Evolutionary conservation across 768 basidiomycete genomes (phyloP).

Genomic region (Krasilnikovozyma curviuscula): DNA sequence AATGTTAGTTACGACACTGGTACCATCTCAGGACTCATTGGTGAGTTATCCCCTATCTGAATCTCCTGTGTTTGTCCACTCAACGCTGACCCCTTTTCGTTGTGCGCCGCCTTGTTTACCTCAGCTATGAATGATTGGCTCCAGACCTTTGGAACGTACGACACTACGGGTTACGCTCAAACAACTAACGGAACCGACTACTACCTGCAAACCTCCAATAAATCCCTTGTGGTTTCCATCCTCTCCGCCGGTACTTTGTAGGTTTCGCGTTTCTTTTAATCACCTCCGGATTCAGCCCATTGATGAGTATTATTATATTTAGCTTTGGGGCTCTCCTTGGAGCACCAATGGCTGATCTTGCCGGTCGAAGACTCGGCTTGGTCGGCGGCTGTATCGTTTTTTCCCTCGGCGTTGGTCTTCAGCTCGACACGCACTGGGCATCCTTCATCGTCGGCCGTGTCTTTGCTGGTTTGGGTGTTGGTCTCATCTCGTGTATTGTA

Average conservation of each 20-base stretch:
- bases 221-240: conserved; percentile 28
- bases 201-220: conserved; percentile 14
- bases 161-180: neutral
- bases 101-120: no score
- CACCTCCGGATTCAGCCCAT: no score
- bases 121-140: conserved; percentile 8
- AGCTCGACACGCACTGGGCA: conserved; percentile 6
- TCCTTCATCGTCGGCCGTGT: conserved; percentile 19
- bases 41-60: no score
- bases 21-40: no score
- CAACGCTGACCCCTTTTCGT: no score
- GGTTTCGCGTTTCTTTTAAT: no score
- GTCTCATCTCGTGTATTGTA: conserved; percentile 20
- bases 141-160: conserved; percentile 1
- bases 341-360: neutral
- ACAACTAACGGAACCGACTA: neutral
- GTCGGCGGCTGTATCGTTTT: conserved; percentile 13
- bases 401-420: conserved; percentile 15
- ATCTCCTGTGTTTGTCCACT: no score
- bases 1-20: no score
- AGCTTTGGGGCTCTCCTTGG: conserved; percentile 16
- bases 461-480: conserved; percentile 22
- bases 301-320: no score
- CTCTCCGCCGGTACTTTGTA: conserved; percentile 30
- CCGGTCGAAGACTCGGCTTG: conserved; percentile 3